Conservation (phyloP, 306 rosid genomes). For the Gynostemma pentaphyllum region DNA sequence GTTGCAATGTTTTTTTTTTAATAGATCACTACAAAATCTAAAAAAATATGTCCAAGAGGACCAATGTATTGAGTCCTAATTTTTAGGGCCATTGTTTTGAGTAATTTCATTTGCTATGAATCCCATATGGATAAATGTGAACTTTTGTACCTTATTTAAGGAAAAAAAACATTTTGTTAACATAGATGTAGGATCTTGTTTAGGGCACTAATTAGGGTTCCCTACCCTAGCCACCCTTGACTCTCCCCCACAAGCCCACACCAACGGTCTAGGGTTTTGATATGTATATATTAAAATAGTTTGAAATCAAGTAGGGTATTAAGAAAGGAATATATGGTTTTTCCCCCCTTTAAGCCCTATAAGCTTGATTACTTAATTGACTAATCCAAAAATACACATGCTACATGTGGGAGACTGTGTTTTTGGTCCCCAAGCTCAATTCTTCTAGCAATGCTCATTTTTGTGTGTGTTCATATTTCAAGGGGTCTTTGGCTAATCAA, state of each 20-base stretch:
- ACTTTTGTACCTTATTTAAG: background rate
- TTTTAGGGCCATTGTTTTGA: background rate
- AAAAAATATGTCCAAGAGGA: background rate
- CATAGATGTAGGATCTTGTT: slow-evolving; percentile 9
- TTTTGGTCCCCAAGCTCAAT: slow-evolving; percentile 21
- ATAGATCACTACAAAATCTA: too few species aligned
- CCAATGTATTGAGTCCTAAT: background rate
- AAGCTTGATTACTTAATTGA: slow-evolving; percentile 27
- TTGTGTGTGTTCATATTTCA: slow-evolving; percentile 25
- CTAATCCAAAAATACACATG: slow-evolving; percentile 39
- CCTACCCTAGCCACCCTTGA: slow-evolving; percentile 2
- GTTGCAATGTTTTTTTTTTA: too few species aligned
- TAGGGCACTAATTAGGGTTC: slow-evolving; percentile 9
- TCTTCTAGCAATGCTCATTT: background rate
- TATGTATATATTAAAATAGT: background rate
- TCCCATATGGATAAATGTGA: slow-evolving; percentile 10
- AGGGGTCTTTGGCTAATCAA: slow-evolving; percentile 18
- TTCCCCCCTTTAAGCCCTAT: background rate
- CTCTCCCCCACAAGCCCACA: slow-evolving; percentile 11
- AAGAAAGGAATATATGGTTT: slow-evolving; percentile 1
- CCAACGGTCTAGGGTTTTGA: background rate
- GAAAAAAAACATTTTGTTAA: background rate
- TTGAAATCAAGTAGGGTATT: slow-evolving; percentile 2
- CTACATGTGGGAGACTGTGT: slow-evolving; percentile 52
- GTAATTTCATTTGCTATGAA: background rate